Percentiles rank a stretch among this genome's conserved stretches.
Conservation (phyloP, 1,284 basidiomycete species). For the Phaffia rhodozyma region DNA sequence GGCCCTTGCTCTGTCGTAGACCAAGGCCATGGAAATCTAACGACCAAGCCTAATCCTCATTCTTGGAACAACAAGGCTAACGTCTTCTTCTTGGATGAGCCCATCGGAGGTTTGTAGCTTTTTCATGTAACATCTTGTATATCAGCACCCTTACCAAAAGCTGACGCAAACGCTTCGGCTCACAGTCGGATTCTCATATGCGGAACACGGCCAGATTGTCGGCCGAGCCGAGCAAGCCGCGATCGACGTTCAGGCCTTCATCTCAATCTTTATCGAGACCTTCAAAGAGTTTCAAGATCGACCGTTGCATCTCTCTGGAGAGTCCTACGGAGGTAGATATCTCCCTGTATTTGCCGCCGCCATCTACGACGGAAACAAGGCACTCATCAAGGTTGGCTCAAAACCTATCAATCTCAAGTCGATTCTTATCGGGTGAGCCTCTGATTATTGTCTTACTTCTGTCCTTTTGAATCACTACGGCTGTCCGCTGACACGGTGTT, state of each 20-base stretch:
- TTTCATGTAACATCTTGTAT: background rate
- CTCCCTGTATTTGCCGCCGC: constrained; percentile 69
- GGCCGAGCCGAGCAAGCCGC: constrained; percentile 54
- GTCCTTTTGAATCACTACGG: background rate
- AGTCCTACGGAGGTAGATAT: constrained; percentile 65
- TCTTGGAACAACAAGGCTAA: constrained; percentile 54
- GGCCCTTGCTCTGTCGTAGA: constrained; percentile 38
- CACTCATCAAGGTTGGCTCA: constrained; percentile 46
- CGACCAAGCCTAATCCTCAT: constrained; percentile 49
- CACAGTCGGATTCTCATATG: constrained; percentile 54
- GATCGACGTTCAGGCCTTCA: constrained; percentile 50
- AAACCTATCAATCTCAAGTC: constrained; percentile 66
- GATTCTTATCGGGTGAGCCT: constrained; percentile 53
- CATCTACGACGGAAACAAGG: constrained; percentile 64
- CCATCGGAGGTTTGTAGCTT: constrained; percentile 23
- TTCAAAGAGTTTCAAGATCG: constrained; percentile 37
- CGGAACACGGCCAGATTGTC: constrained; percentile 49
- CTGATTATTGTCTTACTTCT: background rate
- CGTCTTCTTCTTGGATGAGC: constrained; percentile 59
- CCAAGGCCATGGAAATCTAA: constrained; percentile 31
- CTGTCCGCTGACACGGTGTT: background rate
- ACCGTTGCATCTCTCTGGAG: constrained; percentile 48
- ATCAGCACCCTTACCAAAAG: background rate
- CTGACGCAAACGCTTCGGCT: constrained; percentile 26
- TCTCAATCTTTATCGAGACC: constrained; percentile 53